Percentiles rank a stretch among this genome's conserved stretches.
Conservation (phyloP, 495 filamentous ascomycete species). For the Neurospora tetraspora region DNA sequence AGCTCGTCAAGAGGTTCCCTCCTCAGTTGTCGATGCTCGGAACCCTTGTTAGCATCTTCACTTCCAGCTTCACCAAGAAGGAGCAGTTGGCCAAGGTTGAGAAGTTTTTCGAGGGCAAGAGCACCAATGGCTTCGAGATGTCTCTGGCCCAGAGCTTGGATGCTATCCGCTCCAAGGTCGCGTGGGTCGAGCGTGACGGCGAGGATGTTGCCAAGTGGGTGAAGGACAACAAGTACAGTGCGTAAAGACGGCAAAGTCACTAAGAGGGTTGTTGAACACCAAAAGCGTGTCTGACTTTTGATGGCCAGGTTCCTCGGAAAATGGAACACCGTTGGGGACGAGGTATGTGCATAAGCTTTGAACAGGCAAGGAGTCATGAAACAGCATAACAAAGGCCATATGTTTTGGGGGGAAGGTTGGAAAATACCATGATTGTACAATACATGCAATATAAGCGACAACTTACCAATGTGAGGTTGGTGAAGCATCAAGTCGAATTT, state of each 20-base stretch:
- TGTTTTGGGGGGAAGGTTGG: not conserved
- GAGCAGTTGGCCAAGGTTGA: constrained; percentile 67
- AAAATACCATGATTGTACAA: not conserved
- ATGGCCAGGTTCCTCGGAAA: constrained; percentile 2
- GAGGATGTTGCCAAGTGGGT: constrained; percentile 47
- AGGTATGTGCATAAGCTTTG: not conserved
- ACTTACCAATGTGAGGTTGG: not conserved
- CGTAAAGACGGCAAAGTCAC: constrained; percentile 5
- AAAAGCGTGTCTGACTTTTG: constrained; percentile 9
- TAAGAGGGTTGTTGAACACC: not conserved
- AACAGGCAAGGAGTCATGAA: not conserved
- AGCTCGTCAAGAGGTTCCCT: constrained; percentile 66
- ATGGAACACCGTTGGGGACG: not conserved
- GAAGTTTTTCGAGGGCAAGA: constrained; percentile 70
- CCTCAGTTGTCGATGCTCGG: constrained; percentile 79
- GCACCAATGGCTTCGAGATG: constrained; percentile 64
- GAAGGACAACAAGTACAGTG: constrained; percentile 26
- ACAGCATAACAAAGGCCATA: not conserved
- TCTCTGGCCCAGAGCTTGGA: constrained; percentile 53
- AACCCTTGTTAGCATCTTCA: constrained; percentile 72
- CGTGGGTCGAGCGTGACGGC: constrained; percentile 48
- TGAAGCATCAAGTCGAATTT: not conserved
- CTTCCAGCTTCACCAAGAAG: constrained; percentile 66
- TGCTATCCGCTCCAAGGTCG: constrained; percentile 47
- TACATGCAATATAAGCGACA: not conserved